phyloP scores from a whole-genome alignment of 208 protist species.

The Trypanosoma scelopori region DNA sequence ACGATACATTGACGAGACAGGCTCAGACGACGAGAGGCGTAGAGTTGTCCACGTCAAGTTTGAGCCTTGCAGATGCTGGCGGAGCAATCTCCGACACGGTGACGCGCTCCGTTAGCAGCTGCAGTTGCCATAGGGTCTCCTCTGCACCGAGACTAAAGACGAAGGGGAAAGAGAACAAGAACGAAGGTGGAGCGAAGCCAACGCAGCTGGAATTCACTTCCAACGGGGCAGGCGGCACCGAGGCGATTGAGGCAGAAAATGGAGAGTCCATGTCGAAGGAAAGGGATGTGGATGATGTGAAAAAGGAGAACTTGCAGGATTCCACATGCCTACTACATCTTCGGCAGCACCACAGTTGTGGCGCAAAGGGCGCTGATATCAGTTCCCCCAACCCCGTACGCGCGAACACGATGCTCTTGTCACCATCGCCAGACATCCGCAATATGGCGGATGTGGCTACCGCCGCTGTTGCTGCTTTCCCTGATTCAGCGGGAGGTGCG shows the following conservation, averaged over 20 bases:
- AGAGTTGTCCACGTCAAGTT: slow-evolving; percentile 9
- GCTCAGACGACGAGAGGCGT: neutral
- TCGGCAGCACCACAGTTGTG: neutral
- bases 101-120: neutral
- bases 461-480: no score
- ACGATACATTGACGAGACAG: slow-evolving; percentile 2
- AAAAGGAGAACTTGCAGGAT: no score
- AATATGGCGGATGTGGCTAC: no score
- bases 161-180: neutral
- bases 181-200: no score
- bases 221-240: neutral
- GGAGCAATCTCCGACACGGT: neutral
- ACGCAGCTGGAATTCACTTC: neutral
- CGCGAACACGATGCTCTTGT: neutral
- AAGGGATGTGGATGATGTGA: no score
- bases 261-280: no score
- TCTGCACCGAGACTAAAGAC: neutral
- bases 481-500: no score
- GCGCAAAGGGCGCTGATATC: neutral
- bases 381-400: neutral
- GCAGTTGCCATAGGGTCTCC: neutral
- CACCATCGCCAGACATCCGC: neutral
- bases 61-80: neutral
- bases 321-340: no score
- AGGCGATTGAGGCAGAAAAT: neutral